phyloP scores from a whole-genome alignment of 345 rosid species.

The Eucalyptus melliodora region DNA sequence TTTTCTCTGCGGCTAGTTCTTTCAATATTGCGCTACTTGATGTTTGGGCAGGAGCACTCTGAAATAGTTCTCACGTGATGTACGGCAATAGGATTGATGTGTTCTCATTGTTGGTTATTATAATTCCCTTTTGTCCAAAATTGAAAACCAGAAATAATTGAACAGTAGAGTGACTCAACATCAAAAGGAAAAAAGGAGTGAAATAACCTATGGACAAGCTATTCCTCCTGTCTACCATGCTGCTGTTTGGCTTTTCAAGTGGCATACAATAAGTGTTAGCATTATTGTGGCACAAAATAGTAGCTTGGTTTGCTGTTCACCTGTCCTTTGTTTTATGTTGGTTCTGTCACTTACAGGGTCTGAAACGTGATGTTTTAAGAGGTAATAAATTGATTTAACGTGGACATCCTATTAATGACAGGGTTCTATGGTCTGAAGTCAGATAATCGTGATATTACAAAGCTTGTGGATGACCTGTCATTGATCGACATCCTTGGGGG shows the following conservation, averaged over 20 bases:
- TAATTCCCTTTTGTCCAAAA: not conserved
- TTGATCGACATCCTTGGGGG: conserved; percentile 74
- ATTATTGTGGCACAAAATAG: not conserved
- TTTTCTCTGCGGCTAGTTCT: not conserved
- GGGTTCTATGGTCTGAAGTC: conserved; percentile 85
- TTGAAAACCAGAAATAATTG: not conserved
- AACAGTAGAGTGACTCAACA: not conserved
- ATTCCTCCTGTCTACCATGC: not conserved
- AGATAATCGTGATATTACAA: conserved; percentile 52
- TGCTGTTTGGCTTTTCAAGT: not conserved
- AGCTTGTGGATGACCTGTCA: conserved; percentile 64
- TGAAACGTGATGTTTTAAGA: not conserved
- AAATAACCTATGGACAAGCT: not conserved
- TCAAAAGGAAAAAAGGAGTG: not conserved
- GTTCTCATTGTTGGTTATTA: not conserved
- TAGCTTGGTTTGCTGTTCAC: not conserved
- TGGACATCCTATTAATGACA: conserved; percentile 10
- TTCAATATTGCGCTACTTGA: not conserved
- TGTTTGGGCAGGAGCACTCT: not conserved
- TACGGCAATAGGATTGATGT: not conserved
- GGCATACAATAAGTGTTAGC: not conserved
- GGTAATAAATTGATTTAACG: not conserved
- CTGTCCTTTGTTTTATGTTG: not conserved
- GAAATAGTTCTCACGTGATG: not conserved
- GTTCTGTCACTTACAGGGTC: not conserved